phyloP scores from a whole-genome alignment of 2,329 filamentous ascomycete genomes.

The Dactylonectria macrodidyma region DNA sequence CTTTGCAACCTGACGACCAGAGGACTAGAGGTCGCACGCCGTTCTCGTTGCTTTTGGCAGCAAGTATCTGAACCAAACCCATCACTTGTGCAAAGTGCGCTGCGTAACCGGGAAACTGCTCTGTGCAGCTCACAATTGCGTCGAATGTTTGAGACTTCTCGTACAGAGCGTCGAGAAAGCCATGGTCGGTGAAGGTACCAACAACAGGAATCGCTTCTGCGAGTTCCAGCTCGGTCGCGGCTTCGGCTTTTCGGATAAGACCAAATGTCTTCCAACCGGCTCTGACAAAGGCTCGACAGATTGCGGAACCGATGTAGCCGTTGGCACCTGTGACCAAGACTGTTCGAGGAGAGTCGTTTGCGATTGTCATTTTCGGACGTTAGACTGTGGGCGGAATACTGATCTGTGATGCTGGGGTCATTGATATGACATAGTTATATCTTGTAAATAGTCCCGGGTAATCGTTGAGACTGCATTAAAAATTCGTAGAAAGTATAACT shows the following conservation, averaged over 20 bases:
- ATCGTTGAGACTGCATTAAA: background rate
- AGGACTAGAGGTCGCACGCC: constrained; percentile 59
- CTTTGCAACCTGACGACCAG: constrained; percentile 65
- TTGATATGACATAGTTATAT: background rate
- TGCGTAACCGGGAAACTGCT: constrained; percentile 57
- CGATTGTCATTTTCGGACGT: background rate
- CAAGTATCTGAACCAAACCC: constrained; percentile 52
- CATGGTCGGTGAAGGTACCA: constrained; percentile 54
- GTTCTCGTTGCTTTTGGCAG: constrained; percentile 49
- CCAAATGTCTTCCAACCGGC: constrained; percentile 63
- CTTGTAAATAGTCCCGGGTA: background rate
- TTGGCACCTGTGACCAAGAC: constrained; percentile 65
- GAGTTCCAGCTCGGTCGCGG: constrained; percentile 47
- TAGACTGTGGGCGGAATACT: background rate
- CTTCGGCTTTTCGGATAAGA: constrained; percentile 55
- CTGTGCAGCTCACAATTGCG: constrained; percentile 60
- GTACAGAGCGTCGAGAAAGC: constrained; percentile 48
- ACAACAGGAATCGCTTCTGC: constrained; percentile 59
- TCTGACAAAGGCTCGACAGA: constrained; percentile 60
- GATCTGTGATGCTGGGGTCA: too few relatives aligned
- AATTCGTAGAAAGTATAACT: background rate
- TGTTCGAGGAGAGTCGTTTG: constrained; percentile 32
- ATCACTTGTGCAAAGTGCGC: constrained; percentile 57
- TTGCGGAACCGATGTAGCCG: constrained; percentile 63
- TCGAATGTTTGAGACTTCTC: constrained; percentile 53